Evolutionary conservation across 2,329 filamentous ascomycete species (phyloP).

Genomic region (Aspergillus fructus): DNA sequence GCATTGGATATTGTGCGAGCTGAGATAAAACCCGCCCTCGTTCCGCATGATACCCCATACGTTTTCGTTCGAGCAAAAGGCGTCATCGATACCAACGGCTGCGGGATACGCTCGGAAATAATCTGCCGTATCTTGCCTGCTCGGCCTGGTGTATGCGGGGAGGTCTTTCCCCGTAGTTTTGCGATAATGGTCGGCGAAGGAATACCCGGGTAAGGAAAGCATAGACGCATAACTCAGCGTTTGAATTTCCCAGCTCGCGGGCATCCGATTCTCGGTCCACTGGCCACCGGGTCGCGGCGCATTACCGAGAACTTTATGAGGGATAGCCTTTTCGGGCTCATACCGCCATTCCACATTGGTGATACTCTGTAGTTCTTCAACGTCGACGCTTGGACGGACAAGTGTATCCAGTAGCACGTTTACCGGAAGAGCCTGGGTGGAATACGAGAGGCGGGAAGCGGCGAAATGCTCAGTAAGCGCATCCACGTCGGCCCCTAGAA

Average conservation of each 20-base stretch:
- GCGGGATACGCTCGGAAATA: slow-evolving; percentile 57
- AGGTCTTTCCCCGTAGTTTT: slow-evolving; percentile 41
- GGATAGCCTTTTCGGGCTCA: slow-evolving; percentile 50
- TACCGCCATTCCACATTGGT: slow-evolving; percentile 57
- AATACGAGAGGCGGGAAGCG: slow-evolving; percentile 59
- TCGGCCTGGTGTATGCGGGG: slow-evolving; percentile 56
- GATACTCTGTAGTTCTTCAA: slow-evolving; percentile 50
- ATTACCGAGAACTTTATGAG: slow-evolving; percentile 56
- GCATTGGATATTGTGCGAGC: slow-evolving; percentile 54
- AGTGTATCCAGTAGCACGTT: slow-evolving; percentile 62
- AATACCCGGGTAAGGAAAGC: slow-evolving; percentile 60
- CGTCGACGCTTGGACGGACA: slow-evolving; percentile 58
- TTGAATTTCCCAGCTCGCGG: slow-evolving; percentile 56
- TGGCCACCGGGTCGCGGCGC: slow-evolving; percentile 55
- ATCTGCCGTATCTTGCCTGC: slow-evolving; percentile 53
- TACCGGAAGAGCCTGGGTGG: slow-evolving; percentile 59
- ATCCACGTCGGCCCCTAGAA: slow-evolving; percentile 50
- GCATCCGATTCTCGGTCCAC: slow-evolving; percentile 57
- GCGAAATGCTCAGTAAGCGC: slow-evolving; percentile 58
- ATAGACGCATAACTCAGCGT: slow-evolving; percentile 63
- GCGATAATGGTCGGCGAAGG: slow-evolving; percentile 54
- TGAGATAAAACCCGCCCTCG: slow-evolving; percentile 49
- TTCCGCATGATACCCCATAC: slow-evolving; percentile 47
- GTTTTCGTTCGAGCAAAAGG: slow-evolving; percentile 45
- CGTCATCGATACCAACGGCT: slow-evolving; percentile 52